Base-by-base conservation (phyloP, 1,284 basidiomycete genomes). In the Ustilago curta region DNA sequence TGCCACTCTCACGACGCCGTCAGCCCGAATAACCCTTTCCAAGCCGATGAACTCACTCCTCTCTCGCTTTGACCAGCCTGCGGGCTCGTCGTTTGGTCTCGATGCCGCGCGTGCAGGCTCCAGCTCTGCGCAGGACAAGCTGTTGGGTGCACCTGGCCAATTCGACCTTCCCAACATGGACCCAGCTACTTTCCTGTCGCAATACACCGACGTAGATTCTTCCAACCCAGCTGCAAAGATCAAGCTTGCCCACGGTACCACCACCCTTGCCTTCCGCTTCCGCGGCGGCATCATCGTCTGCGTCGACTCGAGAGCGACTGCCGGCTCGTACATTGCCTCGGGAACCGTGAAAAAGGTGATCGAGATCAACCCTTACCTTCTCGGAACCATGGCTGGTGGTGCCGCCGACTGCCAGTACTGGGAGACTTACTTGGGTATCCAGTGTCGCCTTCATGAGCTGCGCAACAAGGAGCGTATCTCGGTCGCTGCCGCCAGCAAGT, bases 371-470 rank as follows among this genome's bases (percentile, higher is more conserved):
- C 94, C 95, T 49, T 99, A 97, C 88, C 87, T 99, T 58, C 89
- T 99, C 32, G 97, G 97, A 67, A 99, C 96, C 1, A 99, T 99
- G 96, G 96, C 96, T 70, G 97, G 96, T 87, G 96, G 95, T 87
- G 96, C 96, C 75, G 93, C 80, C 49, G 48, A 75, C 56, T 65
- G 80, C 53, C 78, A 80, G 52, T 82, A 82, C 61, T 82, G 80
- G 80, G 80, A 82, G 77, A 99, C 97, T 9, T 99, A 99, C 86
- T 91, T 99, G 74, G 97, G 97, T 56, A 95, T 97, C 81, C 95
- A 97, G 84, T 99, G 97, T 86, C 91, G 97, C 51, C 87, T 99
- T 70, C 94, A 99, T 86, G 97, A 99, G 86, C 90, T 99, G 39
- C 90, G 97, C 76, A 98, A 99, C 87, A 92, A 93, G 84, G 95